A percentile compares a stretch with the other conserved stretches of the same genome.
Conservation (phyloP, 495 filamentous ascomycete species). For the Talaromyces adpressus region DNA sequence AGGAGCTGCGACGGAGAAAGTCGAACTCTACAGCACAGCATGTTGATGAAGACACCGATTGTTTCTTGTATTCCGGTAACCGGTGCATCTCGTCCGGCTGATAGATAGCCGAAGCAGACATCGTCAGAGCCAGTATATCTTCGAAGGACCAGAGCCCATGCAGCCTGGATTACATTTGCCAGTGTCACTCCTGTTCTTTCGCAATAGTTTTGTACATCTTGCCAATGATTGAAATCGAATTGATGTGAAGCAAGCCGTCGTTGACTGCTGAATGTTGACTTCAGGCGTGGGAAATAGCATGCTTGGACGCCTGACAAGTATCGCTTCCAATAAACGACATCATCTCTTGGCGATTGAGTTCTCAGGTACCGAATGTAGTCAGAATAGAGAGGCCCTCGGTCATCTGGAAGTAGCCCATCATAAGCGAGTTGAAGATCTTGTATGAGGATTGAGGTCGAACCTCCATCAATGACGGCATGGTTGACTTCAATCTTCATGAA, state of each 20-base stretch:
- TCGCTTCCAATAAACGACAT: slow-evolving; percentile 41
- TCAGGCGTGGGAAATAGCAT: slow-evolving; percentile 31
- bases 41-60: slow-evolving; percentile 50
- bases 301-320: slow-evolving; percentile 32
- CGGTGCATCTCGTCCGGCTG: slow-evolving; percentile 42
- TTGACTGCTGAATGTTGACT: background rate
- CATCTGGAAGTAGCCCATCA: slow-evolving; percentile 26
- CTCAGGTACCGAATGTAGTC: slow-evolving; percentile 48
- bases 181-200: slow-evolving; percentile 39
- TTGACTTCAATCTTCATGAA: slow-evolving; percentile 50
- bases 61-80: slow-evolving; percentile 45
- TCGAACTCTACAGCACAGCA: slow-evolving; percentile 46
- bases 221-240: slow-evolving; percentile 30
- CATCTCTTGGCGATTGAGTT: slow-evolving; percentile 25
- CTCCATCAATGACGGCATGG: slow-evolving; percentile 45
- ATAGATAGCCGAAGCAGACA: slow-evolving; percentile 52
- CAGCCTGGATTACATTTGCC: slow-evolving; percentile 44
- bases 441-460: slow-evolving; percentile 32
- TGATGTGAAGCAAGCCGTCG: slow-evolving; percentile 17
- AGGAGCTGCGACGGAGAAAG: slow-evolving; percentile 27
- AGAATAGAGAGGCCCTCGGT: slow-evolving; percentile 44
- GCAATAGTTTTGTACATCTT: slow-evolving; percentile 40
- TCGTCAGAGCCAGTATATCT: slow-evolving; percentile 44
- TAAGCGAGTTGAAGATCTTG: slow-evolving; percentile 40
- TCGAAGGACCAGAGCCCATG: slow-evolving; percentile 50